A percentile compares a stretch with the other conserved stretches of the same genome.
Conservation (phyloP, 306 rosid genomes). For the Morella rubra region DNA sequence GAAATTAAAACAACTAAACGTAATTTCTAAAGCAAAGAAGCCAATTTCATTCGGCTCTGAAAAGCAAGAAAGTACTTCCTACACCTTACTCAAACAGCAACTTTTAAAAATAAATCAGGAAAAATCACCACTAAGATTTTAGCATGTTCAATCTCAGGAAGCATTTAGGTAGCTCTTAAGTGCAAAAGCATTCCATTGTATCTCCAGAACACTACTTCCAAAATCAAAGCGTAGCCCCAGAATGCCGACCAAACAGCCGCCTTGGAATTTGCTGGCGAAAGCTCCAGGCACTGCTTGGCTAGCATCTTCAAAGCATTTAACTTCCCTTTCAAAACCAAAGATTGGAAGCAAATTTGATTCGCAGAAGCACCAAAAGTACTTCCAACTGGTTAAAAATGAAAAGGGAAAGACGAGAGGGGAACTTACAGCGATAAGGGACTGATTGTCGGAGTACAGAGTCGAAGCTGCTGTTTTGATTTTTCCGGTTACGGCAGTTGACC, state of each 20-base stretch:
- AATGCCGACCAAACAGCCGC: background rate
- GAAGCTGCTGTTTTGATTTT: conserved; percentile 53
- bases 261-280: background rate
- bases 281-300: background rate
- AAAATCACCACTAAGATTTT: background rate
- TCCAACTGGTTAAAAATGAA: background rate
- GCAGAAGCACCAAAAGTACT: background rate
- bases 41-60: background rate
- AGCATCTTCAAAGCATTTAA: background rate
- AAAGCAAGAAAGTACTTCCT: background rate
- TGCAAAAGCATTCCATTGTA: background rate
- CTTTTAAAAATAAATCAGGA: background rate
- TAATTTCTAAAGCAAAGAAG: conserved; percentile 3
- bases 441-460: conserved; percentile 52
- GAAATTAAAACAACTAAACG: background rate
- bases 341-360: background rate
- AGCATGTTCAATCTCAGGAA: background rate
- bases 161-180: background rate
- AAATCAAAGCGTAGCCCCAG: background rate
- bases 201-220: background rate
- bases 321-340: background rate
- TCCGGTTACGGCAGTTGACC: conserved; percentile 28
- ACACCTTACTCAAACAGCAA: background rate
- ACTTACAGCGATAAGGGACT: conserved; percentile 60
- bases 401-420: background rate